These are phyloP conservation scores for Parafenestella ontariensis DNA, from an alignment of 2,329 filamentous ascomycete genomes.

Conservation along the genomic window DNA sequence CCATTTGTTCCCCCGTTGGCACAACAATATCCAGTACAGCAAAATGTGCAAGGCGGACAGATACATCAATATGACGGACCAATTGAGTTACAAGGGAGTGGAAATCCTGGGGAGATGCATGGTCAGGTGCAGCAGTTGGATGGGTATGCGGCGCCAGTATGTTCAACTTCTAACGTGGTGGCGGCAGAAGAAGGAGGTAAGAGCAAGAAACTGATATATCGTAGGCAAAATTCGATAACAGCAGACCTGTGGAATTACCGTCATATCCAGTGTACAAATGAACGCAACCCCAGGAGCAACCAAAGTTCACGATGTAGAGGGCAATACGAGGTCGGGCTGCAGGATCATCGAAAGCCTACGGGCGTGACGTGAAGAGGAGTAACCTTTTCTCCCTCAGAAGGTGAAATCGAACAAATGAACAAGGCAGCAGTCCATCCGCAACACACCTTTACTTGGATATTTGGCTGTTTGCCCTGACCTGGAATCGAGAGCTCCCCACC, in stretches of 20 bases:
- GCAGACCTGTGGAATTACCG: conserved; percentile 17
- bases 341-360: not conserved
- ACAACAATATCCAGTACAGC: not conserved
- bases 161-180: not conserved
- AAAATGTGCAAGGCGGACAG: not conserved
- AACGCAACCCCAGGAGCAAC: not conserved
- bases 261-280: not conserved
- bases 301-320: not conserved
- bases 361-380: not conserved
- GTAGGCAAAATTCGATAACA: conserved; percentile 10
- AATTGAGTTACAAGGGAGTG: conserved; percentile 14
- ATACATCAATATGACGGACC: conserved; percentile 4
- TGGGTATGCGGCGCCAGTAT: conserved; percentile 9
- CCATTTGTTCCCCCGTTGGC: conserved; percentile 1
- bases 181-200: no score
- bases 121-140: conserved; percentile 13
- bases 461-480: not conserved
- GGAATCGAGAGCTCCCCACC: not conserved
- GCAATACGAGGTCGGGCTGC: not conserved
- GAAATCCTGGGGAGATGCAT: not conserved
- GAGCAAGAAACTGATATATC: not conserved
- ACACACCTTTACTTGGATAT: not conserved
- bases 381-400: no score
- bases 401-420: no score
- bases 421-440: not conserved